A percentile compares a stretch with the other conserved stretches of the same genome.
phyloP scores from a whole-genome alignment of 2,329 filamentous ascomycete genomes.

The Aspergillus floridensis region DNA sequence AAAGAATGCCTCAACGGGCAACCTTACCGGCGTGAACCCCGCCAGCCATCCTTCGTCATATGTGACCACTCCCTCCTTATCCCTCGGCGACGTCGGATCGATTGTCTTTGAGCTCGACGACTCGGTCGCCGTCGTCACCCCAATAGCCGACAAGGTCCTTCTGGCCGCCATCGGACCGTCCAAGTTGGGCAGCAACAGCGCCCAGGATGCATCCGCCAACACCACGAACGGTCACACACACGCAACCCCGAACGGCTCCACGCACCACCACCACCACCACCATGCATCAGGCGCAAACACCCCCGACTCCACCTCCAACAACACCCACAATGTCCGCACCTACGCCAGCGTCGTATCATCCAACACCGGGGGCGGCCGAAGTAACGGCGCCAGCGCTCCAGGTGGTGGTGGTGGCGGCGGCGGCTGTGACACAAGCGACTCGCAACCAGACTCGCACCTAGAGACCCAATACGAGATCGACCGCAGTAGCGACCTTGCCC shows the following conservation, averaged over 20 bases:
- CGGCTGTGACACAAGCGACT: conserved; percentile 7
- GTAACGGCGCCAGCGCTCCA: neutral
- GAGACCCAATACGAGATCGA: conserved; percentile 42
- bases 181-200: conserved; percentile 19
- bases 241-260: conserved; percentile 5
- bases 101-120: conserved; percentile 45
- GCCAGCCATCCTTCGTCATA: conserved; percentile 44
- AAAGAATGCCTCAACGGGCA: conserved; percentile 40
- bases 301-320: neutral
- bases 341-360: neutral
- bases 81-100: conserved; percentile 43
- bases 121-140: conserved; percentile 42
- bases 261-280: neutral
- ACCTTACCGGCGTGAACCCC: conserved; percentile 44
- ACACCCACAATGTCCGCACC: neutral
- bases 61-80: conserved; percentile 41
- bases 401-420: too few relatives aligned
- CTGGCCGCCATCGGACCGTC: conserved; percentile 42
- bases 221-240: conserved; percentile 11
- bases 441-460: conserved; percentile 26
- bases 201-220: conserved; percentile 6
- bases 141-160: conserved; percentile 43
- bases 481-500: conserved; percentile 38
- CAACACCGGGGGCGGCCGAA: conserved; percentile 1
- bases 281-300: neutral